A percentile compares a stretch with the other conserved stretches of the same genome.
Evolutionary conservation across 2,329 filamentous ascomycete genomes (phyloP).

Genomic region (Neofusicoccum kwambonambiense): DNA sequence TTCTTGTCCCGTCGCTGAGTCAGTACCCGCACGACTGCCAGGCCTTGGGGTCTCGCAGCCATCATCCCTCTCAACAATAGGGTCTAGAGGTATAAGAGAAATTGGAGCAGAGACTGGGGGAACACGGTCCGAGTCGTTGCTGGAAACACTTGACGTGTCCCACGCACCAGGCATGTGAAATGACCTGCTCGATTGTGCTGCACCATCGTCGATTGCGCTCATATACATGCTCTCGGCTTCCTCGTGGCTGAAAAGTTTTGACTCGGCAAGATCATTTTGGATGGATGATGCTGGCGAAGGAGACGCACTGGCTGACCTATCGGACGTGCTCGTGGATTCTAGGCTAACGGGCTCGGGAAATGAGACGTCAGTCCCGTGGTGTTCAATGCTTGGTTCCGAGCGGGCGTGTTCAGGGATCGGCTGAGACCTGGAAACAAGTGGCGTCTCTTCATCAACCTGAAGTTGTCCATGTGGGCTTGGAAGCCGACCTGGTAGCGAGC

Average conservation of each 20-base stretch:
- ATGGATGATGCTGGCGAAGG: slow-evolving; percentile 12
- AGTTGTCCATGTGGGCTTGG: not conserved
- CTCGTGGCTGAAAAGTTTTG: slow-evolving; percentile 72
- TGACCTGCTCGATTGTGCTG: slow-evolving; percentile 23
- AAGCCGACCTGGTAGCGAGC: not conserved
- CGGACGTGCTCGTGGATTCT: not conserved
- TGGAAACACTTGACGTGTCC: slow-evolving; percentile 31
- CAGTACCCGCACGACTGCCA: slow-evolving; percentile 30
- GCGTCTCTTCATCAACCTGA: not conserved
- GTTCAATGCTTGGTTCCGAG: not conserved
- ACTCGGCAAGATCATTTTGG: slow-evolving; percentile 41
- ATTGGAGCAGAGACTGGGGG: not conserved
- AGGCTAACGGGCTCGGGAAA: not conserved
- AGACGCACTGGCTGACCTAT: slow-evolving; percentile 9
- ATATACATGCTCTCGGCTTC: slow-evolving; percentile 87
- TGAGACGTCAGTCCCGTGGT: not conserved
- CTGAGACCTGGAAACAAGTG: not conserved
- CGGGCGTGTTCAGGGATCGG: not conserved
- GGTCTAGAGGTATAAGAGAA: slow-evolving; percentile 20
- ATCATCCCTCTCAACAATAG: slow-evolving; percentile 32
- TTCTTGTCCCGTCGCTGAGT: not conserved
- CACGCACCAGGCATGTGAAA: slow-evolving; percentile 43
- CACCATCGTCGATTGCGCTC: slow-evolving; percentile 59
- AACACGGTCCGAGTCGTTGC: slow-evolving; percentile 20
- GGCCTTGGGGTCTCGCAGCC: slow-evolving; percentile 42